Percentiles rank a stretch among this genome's conserved stretches.
These are phyloP conservation scores for Yarrowia galli DNA, from an alignment of 1,139 yeast genomes.

Conservation along the genomic window DNA sequence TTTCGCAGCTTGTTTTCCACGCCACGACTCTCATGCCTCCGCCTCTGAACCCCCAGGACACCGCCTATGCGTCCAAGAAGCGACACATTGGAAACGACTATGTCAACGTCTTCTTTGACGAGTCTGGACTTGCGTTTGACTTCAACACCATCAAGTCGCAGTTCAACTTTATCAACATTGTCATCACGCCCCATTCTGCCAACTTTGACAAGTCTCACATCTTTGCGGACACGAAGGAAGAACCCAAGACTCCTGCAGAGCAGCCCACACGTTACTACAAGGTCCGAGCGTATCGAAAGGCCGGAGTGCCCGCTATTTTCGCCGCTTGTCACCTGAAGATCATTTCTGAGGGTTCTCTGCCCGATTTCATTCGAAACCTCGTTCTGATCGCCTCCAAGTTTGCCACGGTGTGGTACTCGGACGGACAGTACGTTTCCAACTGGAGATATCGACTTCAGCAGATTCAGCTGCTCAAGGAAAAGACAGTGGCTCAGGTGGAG, in stretches of 20 bases:
- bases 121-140: conserved; percentile 69
- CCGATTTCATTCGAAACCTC: conserved; percentile 70
- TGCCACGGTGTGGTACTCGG: conserved; percentile 75
- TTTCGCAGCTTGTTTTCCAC: conserved; percentile 76
- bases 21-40: conserved; percentile 82
- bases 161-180: conserved; percentile 82
- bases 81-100: conserved; percentile 87
- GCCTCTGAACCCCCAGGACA: conserved; percentile 54
- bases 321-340: conserved; percentile 80
- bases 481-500: conserved; percentile 50
- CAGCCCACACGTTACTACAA: conserved; percentile 53
- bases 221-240: conserved; percentile 21
- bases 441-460: conserved; percentile 75
- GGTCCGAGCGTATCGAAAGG: conserved; percentile 68
- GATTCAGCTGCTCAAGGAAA: conserved; percentile 58
- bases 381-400: conserved; percentile 73
- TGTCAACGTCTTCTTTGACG: conserved; percentile 82
- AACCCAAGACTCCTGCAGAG: conserved; percentile 29
- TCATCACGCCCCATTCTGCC: conserved; percentile 68
- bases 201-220: conserved; percentile 42
- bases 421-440: conserved; percentile 62
- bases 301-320: conserved; percentile 78
- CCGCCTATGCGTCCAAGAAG: conserved; percentile 65
- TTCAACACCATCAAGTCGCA: conserved; percentile 78
- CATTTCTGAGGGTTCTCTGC: conserved; percentile 64